Evolutionary conservation across 768 basidiomycete species (phyloP), one percentile per base, ranked within the genome.

Genomic region (Boletus rubropictus): DNA sequence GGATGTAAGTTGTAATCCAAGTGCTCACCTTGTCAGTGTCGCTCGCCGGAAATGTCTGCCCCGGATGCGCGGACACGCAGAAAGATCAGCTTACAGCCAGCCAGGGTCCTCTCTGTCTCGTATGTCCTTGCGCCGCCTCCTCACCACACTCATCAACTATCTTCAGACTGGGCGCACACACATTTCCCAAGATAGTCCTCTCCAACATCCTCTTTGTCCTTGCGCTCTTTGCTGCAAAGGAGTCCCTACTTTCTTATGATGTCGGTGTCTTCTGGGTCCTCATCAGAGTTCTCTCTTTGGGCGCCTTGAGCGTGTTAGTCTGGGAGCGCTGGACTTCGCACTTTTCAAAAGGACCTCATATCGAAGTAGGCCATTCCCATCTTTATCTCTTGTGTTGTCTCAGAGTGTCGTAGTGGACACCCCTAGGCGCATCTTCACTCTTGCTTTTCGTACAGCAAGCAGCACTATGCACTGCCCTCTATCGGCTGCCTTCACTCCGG

Each of bases 241-340:
- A 81, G 56, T 78, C 79, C 70, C 65, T 89, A 7, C 66, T 89
- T 39, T 71, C 78, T 15, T 75, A 76, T 32, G 82, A 86, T 61
- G 77, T 82, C 18, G 82, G 82, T 7, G 76, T 84, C 8, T 82
- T 88, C 58, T 89, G 86, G 88, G 72, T 87, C 12, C 71, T 84
- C 28, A 81, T 89, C 69, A 71, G 85, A 51, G 74, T 87, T 40
- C 69, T 89, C 43, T 84, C 82, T 3, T 79, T 81, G 54, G 84
- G 80, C n/a, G 83, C 78, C n/a, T 56, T 86, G 44, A 81, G 78
- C 17, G 74, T 79, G 35, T 54, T 86, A 37, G 64, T 78, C 17
- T 82, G 84, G 82, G 80, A 81, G 51, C 73, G 67, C 1, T 50
- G 70, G 39, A 80, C 78, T 0, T 77, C 78, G 4, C 74, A 81